Percentiles rank a stretch among this genome's conserved stretches.
Conservation (phyloP, 306 rosid species). For the Sesbania bispinosa region DNA sequence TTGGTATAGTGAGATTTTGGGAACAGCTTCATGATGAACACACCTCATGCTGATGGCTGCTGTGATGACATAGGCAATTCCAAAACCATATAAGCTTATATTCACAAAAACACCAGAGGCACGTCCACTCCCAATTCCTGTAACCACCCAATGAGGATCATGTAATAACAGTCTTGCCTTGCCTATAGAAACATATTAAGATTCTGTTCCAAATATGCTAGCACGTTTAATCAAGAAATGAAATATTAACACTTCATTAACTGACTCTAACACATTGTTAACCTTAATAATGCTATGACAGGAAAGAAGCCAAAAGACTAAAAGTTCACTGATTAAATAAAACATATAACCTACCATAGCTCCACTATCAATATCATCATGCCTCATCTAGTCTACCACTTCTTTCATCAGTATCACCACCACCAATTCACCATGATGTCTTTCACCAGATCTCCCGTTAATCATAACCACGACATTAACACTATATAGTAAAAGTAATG, state of each 20-base stretch:
- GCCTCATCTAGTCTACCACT: conserved; percentile 20
- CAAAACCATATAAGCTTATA: conserved; percentile 49
- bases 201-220: background rate
- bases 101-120: conserved; percentile 38
- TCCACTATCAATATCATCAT: conserved; percentile 12
- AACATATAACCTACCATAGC: conserved; percentile 11
- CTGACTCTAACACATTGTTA: background rate
- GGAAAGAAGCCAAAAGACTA: background rate
- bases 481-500: background rate
- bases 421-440: background rate
- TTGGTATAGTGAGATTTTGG: conserved; percentile 1
- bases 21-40: conserved; percentile 9
- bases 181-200: conserved; percentile 4
- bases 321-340: background rate
- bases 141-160: conserved; percentile 20
- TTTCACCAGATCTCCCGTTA: background rate
- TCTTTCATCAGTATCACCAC: conserved; percentile 9
- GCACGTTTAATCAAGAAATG: background rate
- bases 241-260: background rate
- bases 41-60: conserved; percentile 53
- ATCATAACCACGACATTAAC: conserved; percentile 11
- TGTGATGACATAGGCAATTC: conserved; percentile 55
- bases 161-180: background rate
- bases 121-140: conserved; percentile 33
- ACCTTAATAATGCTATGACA: background rate